Evolutionary conservation across 257 asterid species (phyloP), one percentile per base, ranked within the genome.

Genomic region (Salvia miltiorrhiza): DNA sequence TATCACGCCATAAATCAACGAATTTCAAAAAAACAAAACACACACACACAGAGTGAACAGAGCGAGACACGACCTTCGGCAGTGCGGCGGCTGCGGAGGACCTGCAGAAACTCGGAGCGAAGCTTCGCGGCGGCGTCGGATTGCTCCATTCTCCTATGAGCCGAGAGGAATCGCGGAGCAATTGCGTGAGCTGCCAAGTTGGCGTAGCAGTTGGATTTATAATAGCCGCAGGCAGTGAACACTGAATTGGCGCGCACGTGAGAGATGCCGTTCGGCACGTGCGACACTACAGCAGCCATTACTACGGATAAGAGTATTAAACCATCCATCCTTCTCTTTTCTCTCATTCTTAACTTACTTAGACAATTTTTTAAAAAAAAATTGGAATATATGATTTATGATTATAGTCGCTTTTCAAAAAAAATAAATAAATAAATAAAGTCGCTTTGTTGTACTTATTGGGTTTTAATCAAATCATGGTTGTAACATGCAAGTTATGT

Each of bases 81-180:
- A 14, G 90, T 68, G 43, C 97, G 88, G 32, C 97, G 90, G 76
- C 59, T 68, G 43, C 85, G 87, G 63, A 92, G 88, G 49, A 90
- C 56, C 57, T 82, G 86, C 71, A 92, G 77, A 66, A 90, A 85
- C 8, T 85, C 80, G 52, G 82, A 57, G 69, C 89, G 95, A 50
- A 92, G 79, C 16, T 79, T 69, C 9, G 73, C 67, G 44, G 82
- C 77, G 67, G 49, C n/a, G n/a, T 17, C 3, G 17, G 85, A 75
- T 32, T 41, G 24, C 40, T 77, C 85, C 83, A 79, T 72, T 32
- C 19, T 72, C 75, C 11, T 64, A 37, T 69, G 40, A 41, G 72
- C 35, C n/a, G 82, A 65, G 65, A 55, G 23, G 69, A 57, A 44
- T 21, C 48, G 73, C 0, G 55, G 65, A 63, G 77, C 33, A 2